Evolutionary conservation across 2,329 filamentous ascomycete species (phyloP).

Genomic region (Stagonosporopsis chrysanthemi): DNA sequence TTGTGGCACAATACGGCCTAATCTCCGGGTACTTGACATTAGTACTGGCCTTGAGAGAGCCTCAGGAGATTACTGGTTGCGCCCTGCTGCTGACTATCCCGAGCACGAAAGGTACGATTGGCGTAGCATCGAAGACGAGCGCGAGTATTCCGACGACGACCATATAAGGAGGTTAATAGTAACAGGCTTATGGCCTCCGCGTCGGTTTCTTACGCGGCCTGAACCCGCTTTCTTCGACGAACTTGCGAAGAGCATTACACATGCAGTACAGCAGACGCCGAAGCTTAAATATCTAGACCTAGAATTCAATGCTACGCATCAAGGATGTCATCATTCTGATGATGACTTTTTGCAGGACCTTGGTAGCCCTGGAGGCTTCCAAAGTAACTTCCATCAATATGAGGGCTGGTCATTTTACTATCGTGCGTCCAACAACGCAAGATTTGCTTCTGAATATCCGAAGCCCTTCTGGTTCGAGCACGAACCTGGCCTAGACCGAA

Average conservation of each 20-base stretch:
- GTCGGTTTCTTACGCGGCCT: constrained; percentile 1
- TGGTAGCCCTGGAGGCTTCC: too few relatives aligned
- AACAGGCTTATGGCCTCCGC: neutral
- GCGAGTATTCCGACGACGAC: neutral
- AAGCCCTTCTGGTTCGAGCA: too few relatives aligned
- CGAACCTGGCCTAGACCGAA: too few relatives aligned
- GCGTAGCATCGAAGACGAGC: neutral
- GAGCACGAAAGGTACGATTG: neutral
- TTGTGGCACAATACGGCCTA: neutral
- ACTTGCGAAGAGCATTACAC: constrained; percentile 3
- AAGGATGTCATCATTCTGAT: too few relatives aligned
- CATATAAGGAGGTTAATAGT: neutral
- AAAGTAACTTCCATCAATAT: too few relatives aligned
- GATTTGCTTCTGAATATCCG: too few relatives aligned
- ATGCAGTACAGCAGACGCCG: neutral
- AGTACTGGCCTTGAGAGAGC: neutral
- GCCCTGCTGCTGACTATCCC: too few relatives aligned
- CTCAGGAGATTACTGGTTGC: too few relatives aligned
- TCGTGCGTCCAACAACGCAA: too few relatives aligned
- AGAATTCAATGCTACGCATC: constrained; percentile 5
- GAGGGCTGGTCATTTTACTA: too few relatives aligned
- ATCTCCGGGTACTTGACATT: neutral
- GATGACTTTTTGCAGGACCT: too few relatives aligned
- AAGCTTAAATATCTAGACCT: constrained; percentile 4
- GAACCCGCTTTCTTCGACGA: constrained; percentile 2